Base-by-base conservation (phyloP, 2,329 filamentous ascomycete species). In the Aspergillus aculeatinus region DNA sequence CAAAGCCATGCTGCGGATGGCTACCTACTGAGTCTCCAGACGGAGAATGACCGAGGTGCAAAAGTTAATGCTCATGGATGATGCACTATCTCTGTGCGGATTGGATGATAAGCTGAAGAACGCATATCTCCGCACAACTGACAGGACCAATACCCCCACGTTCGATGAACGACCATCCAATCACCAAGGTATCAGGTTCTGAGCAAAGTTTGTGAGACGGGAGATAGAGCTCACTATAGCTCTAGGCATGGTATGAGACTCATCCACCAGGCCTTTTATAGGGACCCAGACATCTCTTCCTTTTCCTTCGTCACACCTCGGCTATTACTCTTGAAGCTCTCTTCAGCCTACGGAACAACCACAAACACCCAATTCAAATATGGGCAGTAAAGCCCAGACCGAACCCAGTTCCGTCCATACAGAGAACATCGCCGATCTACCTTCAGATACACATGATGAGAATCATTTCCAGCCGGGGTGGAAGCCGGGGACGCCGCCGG, bases 401-500 rank as follows among this genome's bases (percentile, higher is more conserved):
- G 48, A 48, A 31, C 42, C 53, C 7, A n/a, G 33, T 4, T 23
- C 27, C n/a, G n/a, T 27, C 11, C 53, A 55, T 27, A 12, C 72
- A 59, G 57, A 63, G 14, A 66, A 68, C 16, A 51, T 67, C 6
- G 59, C 53, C 11, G 65, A 72, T 27, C 63, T 64, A 10, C 67
- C 71, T 5, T 67, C 69, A 2, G 58, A 70, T 7, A 58, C 58
- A 3, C 73, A 77, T 33, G 60, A 67, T 1, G 75, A 76, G 57
- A 68, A 48, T n/a, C 54, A 66, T 48, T 52, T 58, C 12, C 58
- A 61, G 7, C 60, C 62, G n/a, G 68, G 67, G 64, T 74, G 69
- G 67, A 72, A 72, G 27, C 59, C 67, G 6, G 64, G 67, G 29
- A 69, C 72, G 48, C 61, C 68, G 4, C 66, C 64, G 21, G 78